Percentiles rank a stretch among this genome's conserved stretches.
Conservation (phyloP, 2,329 filamentous ascomycete species). For the Rachicladosporium sp. region DNA sequence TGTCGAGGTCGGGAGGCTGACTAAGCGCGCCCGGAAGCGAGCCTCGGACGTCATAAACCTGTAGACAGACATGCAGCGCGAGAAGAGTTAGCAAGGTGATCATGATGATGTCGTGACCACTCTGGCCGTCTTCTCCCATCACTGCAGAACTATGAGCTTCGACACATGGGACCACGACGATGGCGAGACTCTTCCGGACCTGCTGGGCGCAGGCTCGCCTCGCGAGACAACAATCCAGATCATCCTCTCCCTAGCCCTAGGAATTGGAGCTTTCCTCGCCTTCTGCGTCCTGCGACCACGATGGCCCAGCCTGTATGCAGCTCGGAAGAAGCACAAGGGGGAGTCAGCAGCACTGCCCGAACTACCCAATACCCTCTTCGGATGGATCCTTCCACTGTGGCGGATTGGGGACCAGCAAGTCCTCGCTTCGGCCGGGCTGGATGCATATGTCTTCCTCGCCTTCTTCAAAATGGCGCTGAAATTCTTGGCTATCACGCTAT, state of each 20-base stretch:
- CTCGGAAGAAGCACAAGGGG: constrained; percentile 64
- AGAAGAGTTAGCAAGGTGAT: too few relatives aligned
- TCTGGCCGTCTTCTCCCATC: too few relatives aligned
- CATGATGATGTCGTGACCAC: too few relatives aligned
- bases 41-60: too few relatives aligned
- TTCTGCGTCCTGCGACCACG: constrained; percentile 78
- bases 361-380: constrained; percentile 73
- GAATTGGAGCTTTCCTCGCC: constrained; percentile 56
- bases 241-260: constrained; percentile 57
- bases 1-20: too few relatives aligned
- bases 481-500: constrained; percentile 64
- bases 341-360: constrained; percentile 57
- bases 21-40: too few relatives aligned
- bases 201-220: constrained; percentile 24
- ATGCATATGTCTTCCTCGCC: constrained; percentile 87
- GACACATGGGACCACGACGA: background rate
- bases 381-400: constrained; percentile 84
- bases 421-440: constrained; percentile 76
- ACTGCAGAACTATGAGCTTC: too few relatives aligned
- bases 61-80: too few relatives aligned
- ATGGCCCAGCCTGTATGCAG: constrained; percentile 86
- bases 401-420: constrained; percentile 80
- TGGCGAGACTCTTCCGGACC: constrained; percentile 2
- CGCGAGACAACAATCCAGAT: constrained; percentile 49
- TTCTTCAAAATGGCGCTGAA: constrained; percentile 95